Evolutionary conservation across 108 stramenopile species (phyloP).

Genomic region (Pseudonitzschia multiseries): DNA sequence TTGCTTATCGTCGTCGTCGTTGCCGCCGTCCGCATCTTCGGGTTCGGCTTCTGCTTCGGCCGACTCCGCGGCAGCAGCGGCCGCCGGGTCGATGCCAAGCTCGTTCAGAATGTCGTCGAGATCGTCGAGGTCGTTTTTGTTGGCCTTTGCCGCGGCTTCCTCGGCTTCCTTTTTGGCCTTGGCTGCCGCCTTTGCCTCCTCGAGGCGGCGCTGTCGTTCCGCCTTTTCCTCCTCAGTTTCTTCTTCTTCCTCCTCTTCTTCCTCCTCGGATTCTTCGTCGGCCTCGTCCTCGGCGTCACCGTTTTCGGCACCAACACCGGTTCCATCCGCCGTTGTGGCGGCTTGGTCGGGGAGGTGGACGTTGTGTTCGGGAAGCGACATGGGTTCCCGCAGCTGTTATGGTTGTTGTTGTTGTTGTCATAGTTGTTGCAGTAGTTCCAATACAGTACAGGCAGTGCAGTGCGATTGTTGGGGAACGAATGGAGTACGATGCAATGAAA

Average conservation of each 20-base stretch:
- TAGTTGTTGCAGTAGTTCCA: no score
- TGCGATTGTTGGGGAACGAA: no score
- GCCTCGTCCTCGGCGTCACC: conserved; percentile 11
- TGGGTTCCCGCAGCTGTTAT: background rate
- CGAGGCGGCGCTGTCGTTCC: conserved; percentile 27
- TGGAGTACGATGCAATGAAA: no score
- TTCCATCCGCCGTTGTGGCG: background rate
- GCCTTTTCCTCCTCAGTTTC: conserved; percentile 33
- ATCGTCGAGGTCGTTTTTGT: conserved; percentile 19
- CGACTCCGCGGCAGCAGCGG: background rate
- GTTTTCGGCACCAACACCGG: no score
- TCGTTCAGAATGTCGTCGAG: conserved; percentile 43
- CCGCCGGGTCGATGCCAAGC: conserved; percentile 28
- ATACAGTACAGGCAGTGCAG: no score
- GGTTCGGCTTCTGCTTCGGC: no score
- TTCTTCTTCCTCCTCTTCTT: conserved; percentile 36
- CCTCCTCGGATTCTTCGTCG: conserved; percentile 12
- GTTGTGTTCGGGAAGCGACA: conserved; percentile 9
- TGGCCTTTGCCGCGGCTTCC: background rate
- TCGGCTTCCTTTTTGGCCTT: conserved; percentile 18
- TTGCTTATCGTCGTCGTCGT: conserved; percentile 28
- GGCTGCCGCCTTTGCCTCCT: conserved; percentile 24
- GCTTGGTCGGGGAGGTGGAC: conserved; percentile 12
- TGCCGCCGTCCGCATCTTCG: background rate
- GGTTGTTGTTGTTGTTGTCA: no score